Evolutionary conservation across 805 yeast species (phyloP).

Genomic region (Barnettozyma californica): DNA sequence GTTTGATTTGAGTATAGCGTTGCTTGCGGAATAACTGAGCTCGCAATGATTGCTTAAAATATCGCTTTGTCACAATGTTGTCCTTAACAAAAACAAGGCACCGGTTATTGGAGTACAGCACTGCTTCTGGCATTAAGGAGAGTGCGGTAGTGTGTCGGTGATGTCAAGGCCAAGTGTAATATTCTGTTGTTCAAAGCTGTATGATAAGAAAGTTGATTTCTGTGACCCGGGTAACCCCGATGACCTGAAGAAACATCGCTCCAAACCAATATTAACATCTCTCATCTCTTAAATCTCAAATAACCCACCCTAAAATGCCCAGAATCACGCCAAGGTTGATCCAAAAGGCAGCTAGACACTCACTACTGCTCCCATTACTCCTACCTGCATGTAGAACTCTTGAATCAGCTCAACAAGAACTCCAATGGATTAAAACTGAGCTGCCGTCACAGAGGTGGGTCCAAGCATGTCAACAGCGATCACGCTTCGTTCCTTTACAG

Average conservation of each 20-base stretch:
- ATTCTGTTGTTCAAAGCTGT: no score
- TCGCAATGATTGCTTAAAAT: conserved; percentile 8
- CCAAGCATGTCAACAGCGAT: conserved; percentile 49
- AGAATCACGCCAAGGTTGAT: conserved; percentile 15
- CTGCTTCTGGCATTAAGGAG: background rate
- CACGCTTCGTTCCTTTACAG: conserved; percentile 65
- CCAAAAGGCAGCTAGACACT: conserved; percentile 6
- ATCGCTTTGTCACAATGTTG: background rate
- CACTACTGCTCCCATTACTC: conserved; percentile 14
- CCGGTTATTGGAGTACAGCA: background rate
- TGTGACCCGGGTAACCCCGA: background rate
- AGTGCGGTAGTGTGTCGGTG: no score
- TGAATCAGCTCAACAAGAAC: conserved; percentile 45
- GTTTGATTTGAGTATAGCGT: background rate
- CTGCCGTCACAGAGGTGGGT: conserved; percentile 43
- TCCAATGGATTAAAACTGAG: conserved; percentile 59
- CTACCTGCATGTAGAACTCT: conserved; percentile 20
- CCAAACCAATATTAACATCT: background rate
- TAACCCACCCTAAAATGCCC: conserved; percentile 11
- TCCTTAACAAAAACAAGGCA: background rate
- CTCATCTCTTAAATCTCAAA: background rate
- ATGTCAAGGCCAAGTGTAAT: no score
- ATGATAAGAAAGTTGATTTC: no score
- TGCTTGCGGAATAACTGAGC: conserved; percentile 5
- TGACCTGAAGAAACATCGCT: background rate